Percentiles rank a stretch among this genome's conserved stretches.
These are phyloP conservation scores for Cryphonectria naterciae DNA, from an alignment of 2,329 filamentous ascomycete species.

Conservation along the genomic window DNA sequence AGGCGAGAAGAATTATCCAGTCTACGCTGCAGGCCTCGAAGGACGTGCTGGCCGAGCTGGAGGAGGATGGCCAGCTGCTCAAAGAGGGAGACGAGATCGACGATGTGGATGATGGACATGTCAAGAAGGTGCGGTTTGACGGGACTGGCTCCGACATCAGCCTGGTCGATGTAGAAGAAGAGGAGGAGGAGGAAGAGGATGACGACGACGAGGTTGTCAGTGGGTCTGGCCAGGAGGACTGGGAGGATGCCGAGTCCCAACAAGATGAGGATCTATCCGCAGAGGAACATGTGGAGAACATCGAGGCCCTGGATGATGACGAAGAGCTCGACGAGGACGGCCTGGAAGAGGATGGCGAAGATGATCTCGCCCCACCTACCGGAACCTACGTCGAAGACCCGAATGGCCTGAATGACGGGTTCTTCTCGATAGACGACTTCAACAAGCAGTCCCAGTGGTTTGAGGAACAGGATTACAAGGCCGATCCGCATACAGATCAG, in stretches of 20 bases:
- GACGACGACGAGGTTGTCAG: constrained; percentile 16
- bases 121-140: constrained; percentile 38
- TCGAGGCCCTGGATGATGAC: constrained; percentile 37
- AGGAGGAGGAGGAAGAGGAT: constrained; percentile 10
- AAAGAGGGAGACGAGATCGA: not conserved
- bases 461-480: constrained; percentile 80
- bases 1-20: constrained; percentile 79
- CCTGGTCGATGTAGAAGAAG: constrained; percentile 28
- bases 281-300: constrained; percentile 38
- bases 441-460: constrained; percentile 91
- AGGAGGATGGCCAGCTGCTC: constrained; percentile 41
- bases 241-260: constrained; percentile 38
- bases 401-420: constrained; percentile 91
- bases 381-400: constrained; percentile 71
- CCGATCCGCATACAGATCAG: constrained; percentile 73
- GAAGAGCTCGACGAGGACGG: constrained; percentile 39
- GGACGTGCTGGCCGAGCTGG: constrained; percentile 52
- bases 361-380: constrained; percentile 51
- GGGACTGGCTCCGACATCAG: constrained; percentile 45
- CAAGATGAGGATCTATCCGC: constrained; percentile 34
- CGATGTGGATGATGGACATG: constrained; percentile 36
- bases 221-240: constrained; percentile 41
- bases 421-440: constrained; percentile 97
- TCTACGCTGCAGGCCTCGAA: constrained; percentile 56
- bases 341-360: constrained; percentile 45